Evolutionary conservation across 2,329 filamentous ascomycete genomes (phyloP), one percentile per base, ranked within the genome.

Genomic region (Akanthomyces muscarius): DNA sequence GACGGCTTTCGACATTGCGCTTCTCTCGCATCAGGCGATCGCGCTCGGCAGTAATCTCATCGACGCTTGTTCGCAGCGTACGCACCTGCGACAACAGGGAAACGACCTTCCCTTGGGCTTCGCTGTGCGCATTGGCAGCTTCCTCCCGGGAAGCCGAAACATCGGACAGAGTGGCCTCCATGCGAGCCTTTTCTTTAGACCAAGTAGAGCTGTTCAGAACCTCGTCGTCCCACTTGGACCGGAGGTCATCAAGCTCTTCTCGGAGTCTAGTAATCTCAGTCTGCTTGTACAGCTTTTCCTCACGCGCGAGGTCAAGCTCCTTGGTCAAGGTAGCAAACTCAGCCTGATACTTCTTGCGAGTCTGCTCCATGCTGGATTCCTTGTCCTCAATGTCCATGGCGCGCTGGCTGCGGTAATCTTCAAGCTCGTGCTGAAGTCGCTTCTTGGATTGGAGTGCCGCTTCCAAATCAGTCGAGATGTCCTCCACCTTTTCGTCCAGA

Each of bases 301-400:
- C 93, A 42, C 95, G 89, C 69, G 96, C 93, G 65, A 96, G 85
- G 73, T 98, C 94, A 30, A 99, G 86, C 76, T 99, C 95, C 70
- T 93, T 92, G 59, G 90, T 95, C 55, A 98, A 81, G 4, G 90
- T 90, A 18, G 91, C 89, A 73, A 97, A 92, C 75, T 99, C 94
- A 48, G 89, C 85, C 74, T 98, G 95, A 74, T 98, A 99, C 81
- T 98, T 99, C 82, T 94, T 95, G 71, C 94, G 87, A 50, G 94
- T 97, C 76, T 98, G 94, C 77, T 99, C 95, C 86, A 97, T 90
- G 68, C 91, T 95, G 11, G 89, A 89, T 76, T 98, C 94, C 75
- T 95, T 97, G 76, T 99, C 94, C 75, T 98, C 95, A 62, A 98
- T 91, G 70, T 98, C 95, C 75, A 96, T 96, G 63, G 93, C 93